phyloP scores from a whole-genome alignment of 306 rosid species.

The Acacia melanoxylon region DNA sequence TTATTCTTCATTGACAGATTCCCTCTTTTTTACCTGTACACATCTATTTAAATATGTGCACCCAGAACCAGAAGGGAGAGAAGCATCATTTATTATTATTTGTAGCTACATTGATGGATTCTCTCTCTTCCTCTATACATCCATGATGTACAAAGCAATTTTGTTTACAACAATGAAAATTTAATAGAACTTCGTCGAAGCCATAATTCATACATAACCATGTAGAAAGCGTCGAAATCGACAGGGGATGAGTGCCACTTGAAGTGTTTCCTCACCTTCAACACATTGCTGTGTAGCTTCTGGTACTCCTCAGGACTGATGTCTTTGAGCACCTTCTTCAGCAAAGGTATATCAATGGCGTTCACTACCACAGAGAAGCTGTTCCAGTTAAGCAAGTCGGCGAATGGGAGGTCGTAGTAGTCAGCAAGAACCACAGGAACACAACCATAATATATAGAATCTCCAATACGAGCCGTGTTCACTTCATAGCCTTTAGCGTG shows the following conservation, averaged over 20 bases:
- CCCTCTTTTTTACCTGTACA: no score
- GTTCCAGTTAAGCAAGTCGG: slow-evolving; percentile 53
- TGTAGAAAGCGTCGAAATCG: slow-evolving; percentile 74
- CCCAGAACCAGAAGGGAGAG: no score
- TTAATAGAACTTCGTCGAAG: slow-evolving; percentile 65
- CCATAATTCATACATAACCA: slow-evolving; percentile 91
- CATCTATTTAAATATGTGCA: no score
- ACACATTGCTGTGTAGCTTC: slow-evolving; percentile 1
- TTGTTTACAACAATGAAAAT: slow-evolving; percentile 20
- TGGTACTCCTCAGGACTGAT: slow-evolving; percentile 50
- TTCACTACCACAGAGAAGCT: slow-evolving; percentile 37
- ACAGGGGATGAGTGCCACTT: slow-evolving; percentile 72
- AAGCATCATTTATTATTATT: no score
- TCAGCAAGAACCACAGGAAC: slow-evolving; percentile 80
- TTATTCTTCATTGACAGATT: no score
- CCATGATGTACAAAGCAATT: neutral
- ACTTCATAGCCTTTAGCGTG: slow-evolving; percentile 89
- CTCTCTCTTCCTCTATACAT: no score
- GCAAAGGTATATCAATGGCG: slow-evolving; percentile 56
- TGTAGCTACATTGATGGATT: no score
- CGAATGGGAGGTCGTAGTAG: slow-evolving; percentile 82
- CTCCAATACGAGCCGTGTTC: slow-evolving; percentile 82
- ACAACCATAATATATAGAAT: slow-evolving; percentile 80
- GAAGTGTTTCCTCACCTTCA: slow-evolving; percentile 56
- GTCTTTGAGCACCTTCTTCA: slow-evolving; percentile 61